These are phyloP conservation scores for Hanseniaspora thailandica DNA, from an alignment of 805 yeast genomes.

Conservation along the genomic window DNA sequence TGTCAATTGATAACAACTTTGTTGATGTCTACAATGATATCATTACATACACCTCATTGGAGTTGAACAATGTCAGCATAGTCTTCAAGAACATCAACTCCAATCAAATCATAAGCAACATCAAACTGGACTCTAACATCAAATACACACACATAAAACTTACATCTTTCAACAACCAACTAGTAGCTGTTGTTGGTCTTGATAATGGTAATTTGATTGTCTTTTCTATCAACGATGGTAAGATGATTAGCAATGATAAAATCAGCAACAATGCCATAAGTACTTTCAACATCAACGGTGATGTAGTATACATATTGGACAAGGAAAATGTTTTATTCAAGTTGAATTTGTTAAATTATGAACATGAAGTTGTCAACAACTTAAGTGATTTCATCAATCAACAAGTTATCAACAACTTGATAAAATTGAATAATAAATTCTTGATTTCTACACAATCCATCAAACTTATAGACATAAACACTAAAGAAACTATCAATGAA, in stretches of 20 bases:
- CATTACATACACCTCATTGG: constrained; percentile 53
- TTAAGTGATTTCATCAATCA: constrained; percentile 21
- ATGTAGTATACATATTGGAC: constrained; percentile 46
- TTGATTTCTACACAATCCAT: constrained; percentile 11
- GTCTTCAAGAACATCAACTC: constrained; percentile 49
- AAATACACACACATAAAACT: background rate
- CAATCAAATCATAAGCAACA: constrained; percentile 15
- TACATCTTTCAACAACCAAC: constrained; percentile 15
- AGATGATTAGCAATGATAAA: constrained; percentile 33
- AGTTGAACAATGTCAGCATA: constrained; percentile 60
- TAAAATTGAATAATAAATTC: background rate
- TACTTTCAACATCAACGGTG: constrained; percentile 13
- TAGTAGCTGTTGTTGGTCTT: constrained; percentile 49
- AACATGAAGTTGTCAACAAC: constrained; percentile 33
- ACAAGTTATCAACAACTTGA: constrained; percentile 24
- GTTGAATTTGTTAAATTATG: constrained; percentile 46
- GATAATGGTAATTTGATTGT: constrained; percentile 52
- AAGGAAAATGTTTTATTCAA: constrained; percentile 45
- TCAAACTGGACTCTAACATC: background rate
- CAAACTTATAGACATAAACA: constrained; percentile 30
- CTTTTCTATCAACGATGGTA: constrained; percentile 43
- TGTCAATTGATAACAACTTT: background rate
- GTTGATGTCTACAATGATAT: constrained; percentile 42
- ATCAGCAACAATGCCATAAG: constrained; percentile 25
- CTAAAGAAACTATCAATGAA: constrained; percentile 34